Base-by-base conservation (phyloP, 495 filamentous ascomycete genomes). In the Hyaloscypha variabilis region DNA sequence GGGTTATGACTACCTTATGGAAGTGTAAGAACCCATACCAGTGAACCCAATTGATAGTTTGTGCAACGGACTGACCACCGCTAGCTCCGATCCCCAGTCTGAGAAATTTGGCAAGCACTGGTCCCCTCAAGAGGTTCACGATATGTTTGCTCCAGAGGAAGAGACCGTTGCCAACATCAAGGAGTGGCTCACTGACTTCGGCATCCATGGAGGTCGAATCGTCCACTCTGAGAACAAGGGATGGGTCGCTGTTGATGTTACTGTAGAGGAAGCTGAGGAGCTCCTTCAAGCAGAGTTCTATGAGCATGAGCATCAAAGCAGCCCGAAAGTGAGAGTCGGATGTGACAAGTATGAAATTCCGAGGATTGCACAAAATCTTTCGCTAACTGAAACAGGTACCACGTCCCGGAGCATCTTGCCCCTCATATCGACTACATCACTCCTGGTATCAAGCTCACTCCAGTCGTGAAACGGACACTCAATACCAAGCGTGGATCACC, bases 1-100 rank as follows among this genome's bases (percentile, higher is more conserved):
- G 46, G 81, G 78, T 2, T 77, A 84, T 69, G 81, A 83, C 19
- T 77, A 79, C 30, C 75, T 86, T 8, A 84, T 85, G 81, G 74
- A 81, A 51, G 73, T 86, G 58, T 79, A 74, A 77, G 71, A 75
- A n/a, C n/a, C n/a, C n/a, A n/a, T n/a, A n/a, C n/a, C n/a, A n/a
- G 6, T 14, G 39, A 10, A 11, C 10, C 13, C 39, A 46, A 62
- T 13, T 31, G 28, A 31, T 52, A 6, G 14, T 4, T 46, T 46
- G 39, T 19, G 3, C 49, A 29, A 63, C 21, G 10, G 19, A 46
- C 39, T 46, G 6, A 46, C 39, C 0, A 46, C 1, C 39, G 19
- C 17, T 46, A 64, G 62, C 25, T 67, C 64, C 14, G 24, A 67
- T 8, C 52, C 64, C 17, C 24, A 61, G 1, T 62, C 58, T 1